Conservation (phyloP, 2,329 filamentous ascomycete species). For the Penicillium janthinellum region DNA sequence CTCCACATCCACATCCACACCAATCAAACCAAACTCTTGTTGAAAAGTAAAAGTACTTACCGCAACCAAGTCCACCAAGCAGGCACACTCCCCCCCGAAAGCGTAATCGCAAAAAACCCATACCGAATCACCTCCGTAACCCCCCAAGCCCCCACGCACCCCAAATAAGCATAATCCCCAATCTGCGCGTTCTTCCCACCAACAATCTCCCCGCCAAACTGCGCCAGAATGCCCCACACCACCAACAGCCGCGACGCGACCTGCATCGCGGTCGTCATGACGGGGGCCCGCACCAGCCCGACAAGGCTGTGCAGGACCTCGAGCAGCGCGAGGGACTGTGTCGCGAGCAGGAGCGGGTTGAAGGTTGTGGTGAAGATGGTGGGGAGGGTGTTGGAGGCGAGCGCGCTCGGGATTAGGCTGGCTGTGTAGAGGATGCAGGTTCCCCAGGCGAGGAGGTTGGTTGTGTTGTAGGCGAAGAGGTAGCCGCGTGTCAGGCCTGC, state of each 20-base stretch:
- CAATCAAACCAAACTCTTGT: background rate
- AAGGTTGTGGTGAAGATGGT: conserved; percentile 51
- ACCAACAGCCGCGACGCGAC: conserved; percentile 84
- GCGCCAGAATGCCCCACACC: conserved; percentile 79
- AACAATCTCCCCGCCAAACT: conserved; percentile 55
- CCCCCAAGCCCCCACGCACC: conserved; percentile 75
- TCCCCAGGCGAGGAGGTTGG: conserved; percentile 76
- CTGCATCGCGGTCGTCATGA: conserved; percentile 86
- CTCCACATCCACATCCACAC: too few relatives aligned
- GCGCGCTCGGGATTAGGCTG: conserved; percentile 55
- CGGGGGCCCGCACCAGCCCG: conserved; percentile 80
- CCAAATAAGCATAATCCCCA: conserved; percentile 48
- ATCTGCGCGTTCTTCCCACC: conserved; percentile 28
- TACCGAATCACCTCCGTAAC: conserved; percentile 92
- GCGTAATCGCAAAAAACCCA: conserved; percentile 79
- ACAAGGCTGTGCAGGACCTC: conserved; percentile 81
- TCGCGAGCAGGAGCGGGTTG: conserved; percentile 54
- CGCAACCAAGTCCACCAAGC: conserved; percentile 66
- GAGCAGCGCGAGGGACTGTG: conserved; percentile 79
- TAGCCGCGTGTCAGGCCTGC: conserved; percentile 64
- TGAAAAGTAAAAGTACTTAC: conserved; percentile 6
- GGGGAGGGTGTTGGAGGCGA: conserved; percentile 49
- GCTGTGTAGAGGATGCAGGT: conserved; percentile 72
- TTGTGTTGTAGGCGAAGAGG: conserved; percentile 81
- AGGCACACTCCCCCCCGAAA: conserved; percentile 59